Conservation (phyloP, 805 yeast genomes). For the Candida suzukii region DNA sequence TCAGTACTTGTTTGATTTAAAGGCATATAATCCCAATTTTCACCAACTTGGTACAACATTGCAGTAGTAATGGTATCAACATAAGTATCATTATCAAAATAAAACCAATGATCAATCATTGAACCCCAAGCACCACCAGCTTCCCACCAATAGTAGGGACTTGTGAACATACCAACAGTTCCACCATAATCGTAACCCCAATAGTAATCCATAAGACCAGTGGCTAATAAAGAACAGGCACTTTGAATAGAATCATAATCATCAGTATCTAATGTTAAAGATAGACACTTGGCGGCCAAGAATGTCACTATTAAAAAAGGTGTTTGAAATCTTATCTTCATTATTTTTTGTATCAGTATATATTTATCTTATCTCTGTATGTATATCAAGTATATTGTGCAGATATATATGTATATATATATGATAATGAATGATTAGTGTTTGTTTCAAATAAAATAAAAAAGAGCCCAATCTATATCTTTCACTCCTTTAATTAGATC, state of each 20-base stretch:
- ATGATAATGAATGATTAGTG: too few species aligned
- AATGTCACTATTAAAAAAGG: neutral
- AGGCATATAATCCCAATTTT: constrained; percentile 75
- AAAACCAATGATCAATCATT: constrained; percentile 70
- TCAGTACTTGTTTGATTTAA: constrained; percentile 84
- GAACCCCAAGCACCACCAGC: constrained; percentile 96
- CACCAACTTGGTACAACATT: constrained; percentile 66
- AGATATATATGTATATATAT: neutral
- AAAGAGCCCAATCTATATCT: too few species aligned
- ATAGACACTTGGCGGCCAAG: constrained; percentile 2
- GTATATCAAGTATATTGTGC: neutral
- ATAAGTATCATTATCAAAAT: constrained; percentile 63
- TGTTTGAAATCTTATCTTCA: neutral
- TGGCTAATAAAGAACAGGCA: constrained; percentile 45
- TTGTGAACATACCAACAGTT: constrained; percentile 76
- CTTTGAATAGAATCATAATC: constrained; percentile 38
- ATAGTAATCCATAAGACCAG: constrained; percentile 66
- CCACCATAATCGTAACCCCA: constrained; percentile 62
- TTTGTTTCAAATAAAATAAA: too few species aligned
- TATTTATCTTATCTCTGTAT: too few species aligned
- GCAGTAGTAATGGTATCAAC: constrained; percentile 53
- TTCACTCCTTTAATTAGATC: too few species aligned
- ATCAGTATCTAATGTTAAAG: constrained; percentile 28
- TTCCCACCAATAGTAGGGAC: constrained; percentile 98
- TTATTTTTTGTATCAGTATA: neutral